Evolutionary conservation across 2,329 filamentous ascomycete genomes (phyloP), one percentile per base, ranked within the genome.

Genomic region (Beauveria rudraprayagi): DNA sequence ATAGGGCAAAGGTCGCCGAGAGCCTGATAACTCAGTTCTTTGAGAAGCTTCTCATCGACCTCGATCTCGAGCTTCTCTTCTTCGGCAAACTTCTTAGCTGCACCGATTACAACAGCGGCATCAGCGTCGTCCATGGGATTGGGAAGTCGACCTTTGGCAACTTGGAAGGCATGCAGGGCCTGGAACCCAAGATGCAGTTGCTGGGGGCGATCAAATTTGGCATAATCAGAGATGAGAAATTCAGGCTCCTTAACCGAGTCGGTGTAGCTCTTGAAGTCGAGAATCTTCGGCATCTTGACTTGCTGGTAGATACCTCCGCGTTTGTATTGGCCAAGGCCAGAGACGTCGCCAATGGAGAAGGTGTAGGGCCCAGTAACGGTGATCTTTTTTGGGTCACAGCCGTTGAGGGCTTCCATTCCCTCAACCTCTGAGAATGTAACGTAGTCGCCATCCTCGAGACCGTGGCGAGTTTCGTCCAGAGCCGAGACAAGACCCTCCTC

Each of bases 201-300:
- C 66, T 89, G 86, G 1, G 94, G 94, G 51, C 94, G 89, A 74
- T 97, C 94, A 67, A 97, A 97, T 75, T 99, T 99, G 75, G 94
- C 94, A 71, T 92, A 99, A 73, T 99, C 94, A 24, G 94, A 96
- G 63, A 96, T 85, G 69, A 97, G 77, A 65, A 95, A 86, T 69
- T 97, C 93, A 2, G 94, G 94, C 62, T 91, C 89, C 75, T 91
- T 91, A 61, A 97, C 76, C 63, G 96, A 85, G 57, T 84, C 78
- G 47, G 86, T 86, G 61, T 97, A 84, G 46, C 86, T 81, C 78
- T 96, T 90, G 77, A 97, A 99, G 72, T 94, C 84, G 69, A 97
- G 77, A 60, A 91, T 84, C 78, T 94, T 96, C 56, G 94, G 94
- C 93, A 97, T 97, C 83, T 97, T 99, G 75, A 97, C 94, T 75